Evolutionary conservation across 202 grass and related monocot genomes (phyloP), one percentile per base, ranked within the genome.

Genomic region (Musa balbisiana): DNA sequence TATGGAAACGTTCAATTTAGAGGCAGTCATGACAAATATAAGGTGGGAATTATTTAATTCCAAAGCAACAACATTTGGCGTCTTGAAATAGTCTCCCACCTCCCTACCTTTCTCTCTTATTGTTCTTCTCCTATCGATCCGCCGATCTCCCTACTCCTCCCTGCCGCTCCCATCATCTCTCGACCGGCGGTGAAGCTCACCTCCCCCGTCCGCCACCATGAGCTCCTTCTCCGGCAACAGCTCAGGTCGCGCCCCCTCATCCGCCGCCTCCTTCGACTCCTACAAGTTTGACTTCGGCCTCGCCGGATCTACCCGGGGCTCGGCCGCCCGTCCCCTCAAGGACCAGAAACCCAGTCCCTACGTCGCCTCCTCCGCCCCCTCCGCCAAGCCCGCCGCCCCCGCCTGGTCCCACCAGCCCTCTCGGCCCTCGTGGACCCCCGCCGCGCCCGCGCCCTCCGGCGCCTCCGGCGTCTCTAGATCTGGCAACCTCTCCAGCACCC

Each of bases 241-340:
- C 64, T 82, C 85, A 51, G 69, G 67, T 51, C 82, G 83, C 33
- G 79, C 80, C 71, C 64, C 81, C 81, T 21, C 89, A 79, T 77
- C 83, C 78, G 70, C 87, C 63, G 67, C 84, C 79, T 81, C 92
- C 71, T 92, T 90, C 82, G 89, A 90, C 85, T 83, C 92, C 76
- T 94, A 89, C 75, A 84, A 91, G 78, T 98, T 98, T 85, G 89
- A 90, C 52, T 79, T 86, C 79, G 92, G 90, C 75, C 1, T 66
- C 74, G 3, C 82, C 17, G 81, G 80, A 64, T 88, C 83, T 58
- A 82, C 80, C 80, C 85, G 88, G 13, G 59, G 56, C 67, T 93
- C 94, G 53, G 53, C 67, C 79, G 88, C 89, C 73, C 95, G 88
- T 22, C 89, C 95, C 55, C 21, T 85, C 73, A 82, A 79, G 15